Percentiles rank a stretch among this genome's conserved stretches.
Evolutionary conservation across 768 basidiomycete species (phyloP).

Genomic region (Agrocybe pediades): DNA sequence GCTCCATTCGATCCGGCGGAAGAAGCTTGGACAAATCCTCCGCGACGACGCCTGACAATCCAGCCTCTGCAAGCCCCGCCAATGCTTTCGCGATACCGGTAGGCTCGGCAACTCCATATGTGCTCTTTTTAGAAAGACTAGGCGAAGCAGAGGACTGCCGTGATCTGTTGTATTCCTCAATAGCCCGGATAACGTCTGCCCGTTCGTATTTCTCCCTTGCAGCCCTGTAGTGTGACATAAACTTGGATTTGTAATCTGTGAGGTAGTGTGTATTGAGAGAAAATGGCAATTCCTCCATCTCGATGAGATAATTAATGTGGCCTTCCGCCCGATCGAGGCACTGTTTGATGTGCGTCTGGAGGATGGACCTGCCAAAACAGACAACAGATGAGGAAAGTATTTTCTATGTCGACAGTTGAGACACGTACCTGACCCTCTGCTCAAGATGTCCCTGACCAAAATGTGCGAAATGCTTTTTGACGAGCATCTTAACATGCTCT

Average conservation of each 20-base stretch:
- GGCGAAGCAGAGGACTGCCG: too few relatives aligned
- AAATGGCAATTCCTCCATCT: conserved; percentile 49
- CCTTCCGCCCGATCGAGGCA: conserved; percentile 38
- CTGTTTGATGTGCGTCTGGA: conserved; percentile 52
- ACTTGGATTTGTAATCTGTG: conserved; percentile 40
- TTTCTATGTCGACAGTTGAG: neutral
- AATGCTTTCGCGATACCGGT: neutral
- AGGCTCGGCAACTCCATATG: neutral
- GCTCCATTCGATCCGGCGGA: conserved; percentile 50
- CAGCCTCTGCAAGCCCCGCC: conserved; percentile 25
- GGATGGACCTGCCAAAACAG: too few relatives aligned
- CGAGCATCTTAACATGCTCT: conserved; percentile 41
- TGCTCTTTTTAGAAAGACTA: neutral
- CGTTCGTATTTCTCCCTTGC: conserved; percentile 35
- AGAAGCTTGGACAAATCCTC: conserved; percentile 50
- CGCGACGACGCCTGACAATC: conserved; percentile 35
- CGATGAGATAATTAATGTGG: conserved; percentile 49
- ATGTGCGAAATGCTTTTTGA: conserved; percentile 48
- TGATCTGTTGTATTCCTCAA: conserved; percentile 18
- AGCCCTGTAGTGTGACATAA: conserved; percentile 49
- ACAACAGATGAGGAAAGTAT: neutral
- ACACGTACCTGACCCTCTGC: conserved; percentile 42
- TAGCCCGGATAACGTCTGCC: neutral
- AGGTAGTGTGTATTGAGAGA: conserved; percentile 57
- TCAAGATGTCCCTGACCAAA: conserved; percentile 56